Evolutionary conservation across 1,284 basidiomycete genomes (phyloP).

Genomic region (Sutorius eximius): DNA sequence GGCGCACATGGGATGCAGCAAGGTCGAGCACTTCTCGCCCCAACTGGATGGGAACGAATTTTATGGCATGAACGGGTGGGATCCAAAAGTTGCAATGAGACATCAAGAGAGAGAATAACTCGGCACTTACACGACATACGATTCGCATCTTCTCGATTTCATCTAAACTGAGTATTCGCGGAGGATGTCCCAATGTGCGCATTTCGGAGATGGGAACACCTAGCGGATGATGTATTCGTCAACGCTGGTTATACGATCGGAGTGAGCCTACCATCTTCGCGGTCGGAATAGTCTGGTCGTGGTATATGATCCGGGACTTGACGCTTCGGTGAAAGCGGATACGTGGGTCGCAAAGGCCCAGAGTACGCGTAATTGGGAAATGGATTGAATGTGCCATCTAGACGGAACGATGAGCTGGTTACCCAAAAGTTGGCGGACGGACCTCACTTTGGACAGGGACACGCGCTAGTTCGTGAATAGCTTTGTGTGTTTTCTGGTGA

Average conservation of each 20-base stretch:
- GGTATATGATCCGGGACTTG: constrained; percentile 71
- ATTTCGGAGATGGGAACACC: constrained; percentile 65
- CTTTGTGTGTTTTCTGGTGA: constrained; percentile 78
- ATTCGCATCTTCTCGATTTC: constrained; percentile 81
- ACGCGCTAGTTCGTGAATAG: constrained; percentile 66
- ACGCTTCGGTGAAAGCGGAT: constrained; percentile 73
- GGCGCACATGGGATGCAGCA: constrained; percentile 80
- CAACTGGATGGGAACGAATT: constrained; percentile 52
- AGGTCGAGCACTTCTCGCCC: constrained; percentile 90
- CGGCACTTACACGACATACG: constrained; percentile 64
- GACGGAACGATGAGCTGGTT: neutral
- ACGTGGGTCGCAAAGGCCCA: constrained; percentile 70
- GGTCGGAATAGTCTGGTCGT: constrained; percentile 72
- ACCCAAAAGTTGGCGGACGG: neutral
- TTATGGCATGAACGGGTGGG: constrained; percentile 3
- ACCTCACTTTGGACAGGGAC: constrained; percentile 32
- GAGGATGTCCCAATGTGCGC: constrained; percentile 57
- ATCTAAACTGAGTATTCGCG: constrained; percentile 60
- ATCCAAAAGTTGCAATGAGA: neutral
- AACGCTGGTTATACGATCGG: constrained; percentile 6
- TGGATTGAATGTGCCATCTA: constrained; percentile 74
- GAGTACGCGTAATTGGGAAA: constrained; percentile 69
- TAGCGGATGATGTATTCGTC: constrained; percentile 32
- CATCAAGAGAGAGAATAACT: neutral
- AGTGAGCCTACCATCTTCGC: constrained; percentile 55